A percentile compares a stretch with the other conserved stretches of the same genome.
These are phyloP conservation scores for Sarocladium kiliense DNA, from an alignment of 2,329 filamentous ascomycete genomes.

Conservation along the genomic window DNA sequence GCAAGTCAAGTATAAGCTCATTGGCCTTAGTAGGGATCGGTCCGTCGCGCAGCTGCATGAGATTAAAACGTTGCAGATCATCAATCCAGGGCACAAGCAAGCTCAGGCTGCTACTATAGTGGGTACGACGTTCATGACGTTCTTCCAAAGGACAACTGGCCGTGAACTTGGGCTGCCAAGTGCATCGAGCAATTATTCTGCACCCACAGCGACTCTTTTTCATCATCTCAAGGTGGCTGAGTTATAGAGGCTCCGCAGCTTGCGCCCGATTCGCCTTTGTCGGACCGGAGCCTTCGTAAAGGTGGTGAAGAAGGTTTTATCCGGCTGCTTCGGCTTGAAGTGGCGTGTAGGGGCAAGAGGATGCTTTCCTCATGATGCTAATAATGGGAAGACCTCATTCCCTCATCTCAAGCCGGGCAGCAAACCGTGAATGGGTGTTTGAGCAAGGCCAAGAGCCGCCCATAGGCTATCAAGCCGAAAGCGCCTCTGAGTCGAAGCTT, in stretches of 20 bases:
- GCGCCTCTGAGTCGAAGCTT: neutral
- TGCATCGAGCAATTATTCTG: no score
- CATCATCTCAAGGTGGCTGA: neutral
- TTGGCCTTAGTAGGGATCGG: neutral
- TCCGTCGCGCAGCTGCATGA: neutral
- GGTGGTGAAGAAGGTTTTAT: constrained; percentile 7
- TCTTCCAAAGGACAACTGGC: no score
- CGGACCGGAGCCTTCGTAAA: neutral
- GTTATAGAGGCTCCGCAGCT: neutral
- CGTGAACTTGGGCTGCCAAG: no score
- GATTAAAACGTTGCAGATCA: neutral
- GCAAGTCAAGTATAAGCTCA: no score
- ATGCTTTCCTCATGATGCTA: neutral
- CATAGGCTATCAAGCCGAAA: neutral
- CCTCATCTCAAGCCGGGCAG: neutral
- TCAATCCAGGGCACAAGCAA: neutral
- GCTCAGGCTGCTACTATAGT: neutral
- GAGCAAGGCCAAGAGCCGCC: neutral
- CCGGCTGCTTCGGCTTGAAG: neutral
- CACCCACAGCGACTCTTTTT: no score
- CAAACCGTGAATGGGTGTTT: no score
- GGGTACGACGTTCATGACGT: no score
- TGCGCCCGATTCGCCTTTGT: neutral
- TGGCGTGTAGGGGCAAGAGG: neutral
- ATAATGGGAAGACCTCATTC: neutral